Evolutionary conservation across 352 stramenopile species (phyloP).

Genomic region (Globisporangium acanthophoron): DNA sequence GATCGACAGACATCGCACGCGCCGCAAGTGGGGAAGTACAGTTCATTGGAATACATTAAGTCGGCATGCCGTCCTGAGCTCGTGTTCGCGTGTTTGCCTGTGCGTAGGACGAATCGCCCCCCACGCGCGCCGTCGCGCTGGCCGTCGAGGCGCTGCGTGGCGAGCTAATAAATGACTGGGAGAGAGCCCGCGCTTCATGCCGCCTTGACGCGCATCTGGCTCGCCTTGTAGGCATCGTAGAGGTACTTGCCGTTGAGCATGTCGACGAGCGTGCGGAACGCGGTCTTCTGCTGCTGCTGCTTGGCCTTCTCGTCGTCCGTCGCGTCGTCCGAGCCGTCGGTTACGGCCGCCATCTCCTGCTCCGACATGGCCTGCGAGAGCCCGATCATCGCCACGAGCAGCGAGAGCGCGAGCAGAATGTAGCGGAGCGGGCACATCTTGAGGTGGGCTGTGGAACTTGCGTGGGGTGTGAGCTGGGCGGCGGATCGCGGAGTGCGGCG

Average conservation of each 20-base stretch:
- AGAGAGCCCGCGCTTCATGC: constrained; percentile 17
- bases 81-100: neutral
- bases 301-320: constrained; percentile 52
- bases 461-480: neutral
- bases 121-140: too few relatives aligned
- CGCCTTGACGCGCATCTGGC: constrained; percentile 51
- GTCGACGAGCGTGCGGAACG: constrained; percentile 70
- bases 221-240: constrained; percentile 78
- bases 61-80: neutral
- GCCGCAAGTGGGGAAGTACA: neutral
- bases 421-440: constrained; percentile 84
- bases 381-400: constrained; percentile 81
- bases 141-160: neutral
- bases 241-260: constrained; percentile 88
- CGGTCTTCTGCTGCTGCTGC: constrained; percentile 39
- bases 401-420: constrained; percentile 78
- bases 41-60: neutral
- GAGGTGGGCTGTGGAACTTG: neutral
- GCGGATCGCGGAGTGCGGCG: constrained; percentile 6
- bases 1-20: too few relatives aligned
- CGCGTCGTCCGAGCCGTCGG: constrained; percentile 53
- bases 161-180: constrained; percentile 10
- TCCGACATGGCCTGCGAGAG: constrained; percentile 75
- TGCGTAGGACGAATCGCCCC: too few relatives aligned
- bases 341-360: constrained; percentile 50